Evolutionary conservation across 1,139 yeast species (phyloP).

Genomic region (Debaryomyces sp.): DNA sequence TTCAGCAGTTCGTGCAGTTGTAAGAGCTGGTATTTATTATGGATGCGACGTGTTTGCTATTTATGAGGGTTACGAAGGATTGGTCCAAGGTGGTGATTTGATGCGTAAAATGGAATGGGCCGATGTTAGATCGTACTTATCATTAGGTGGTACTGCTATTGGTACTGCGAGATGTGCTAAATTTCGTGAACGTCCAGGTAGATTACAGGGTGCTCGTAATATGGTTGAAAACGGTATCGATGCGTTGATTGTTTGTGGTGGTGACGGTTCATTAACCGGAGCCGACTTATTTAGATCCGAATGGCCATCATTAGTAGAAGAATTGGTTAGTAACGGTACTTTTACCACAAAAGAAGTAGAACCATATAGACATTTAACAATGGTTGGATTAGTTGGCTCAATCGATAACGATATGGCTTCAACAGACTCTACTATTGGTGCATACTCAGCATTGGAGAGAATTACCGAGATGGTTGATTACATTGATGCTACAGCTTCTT

Average conservation of each 20-base stretch:
- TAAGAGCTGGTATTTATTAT: conserved; percentile 81
- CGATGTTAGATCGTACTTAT: conserved; percentile 89
- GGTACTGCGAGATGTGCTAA: conserved; percentile 94
- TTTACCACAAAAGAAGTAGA: conserved; percentile 59
- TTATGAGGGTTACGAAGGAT: conserved; percentile 93
- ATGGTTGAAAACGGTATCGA: conserved; percentile 89
- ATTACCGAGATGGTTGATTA: conserved; percentile 93
- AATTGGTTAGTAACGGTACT: conserved; percentile 56
- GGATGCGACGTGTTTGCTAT: conserved; percentile 96
- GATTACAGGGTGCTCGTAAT: conserved; percentile 80
- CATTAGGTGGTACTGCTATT: conserved; percentile 92
- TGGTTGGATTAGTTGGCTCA: conserved; percentile 95
- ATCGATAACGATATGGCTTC: conserved; percentile 97
- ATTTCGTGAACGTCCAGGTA: conserved; percentile 82
- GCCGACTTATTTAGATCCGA: conserved; percentile 92
- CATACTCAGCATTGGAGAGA: conserved; percentile 89
- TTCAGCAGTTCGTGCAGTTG: conserved; percentile 92
- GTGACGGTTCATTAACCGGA: conserved; percentile 97
- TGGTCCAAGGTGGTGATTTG: conserved; percentile 80
- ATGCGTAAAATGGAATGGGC: conserved; percentile 85
- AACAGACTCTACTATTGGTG: conserved; percentile 96
- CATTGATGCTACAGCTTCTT: conserved; percentile 95
- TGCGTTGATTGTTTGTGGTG: conserved; percentile 97
- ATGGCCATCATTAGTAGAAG: conserved; percentile 86
- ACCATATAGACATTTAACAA: conserved; percentile 73